Percentiles rank a stretch among this genome's conserved stretches.
Evolutionary conservation across 1,284 basidiomycete species (phyloP).

Genomic region (Calocybe gambosa): DNA sequence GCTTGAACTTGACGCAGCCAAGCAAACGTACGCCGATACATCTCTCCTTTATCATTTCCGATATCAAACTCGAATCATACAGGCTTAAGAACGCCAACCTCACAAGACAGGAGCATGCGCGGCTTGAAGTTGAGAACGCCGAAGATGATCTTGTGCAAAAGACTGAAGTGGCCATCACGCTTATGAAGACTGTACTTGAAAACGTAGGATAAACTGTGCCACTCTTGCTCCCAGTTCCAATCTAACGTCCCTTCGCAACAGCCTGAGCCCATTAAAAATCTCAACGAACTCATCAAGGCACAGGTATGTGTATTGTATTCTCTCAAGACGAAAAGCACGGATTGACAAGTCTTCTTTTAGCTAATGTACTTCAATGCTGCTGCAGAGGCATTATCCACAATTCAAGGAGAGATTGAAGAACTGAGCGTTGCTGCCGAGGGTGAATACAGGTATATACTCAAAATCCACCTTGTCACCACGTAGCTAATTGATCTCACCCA

Average conservation of each 20-base stretch:
- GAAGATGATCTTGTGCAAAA: conserved; percentile 96
- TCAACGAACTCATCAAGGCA: conserved; percentile 90
- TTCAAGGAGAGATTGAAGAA: conserved; percentile 89
- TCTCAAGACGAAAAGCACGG: too few species aligned
- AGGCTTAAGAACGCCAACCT: conserved; percentile 75
- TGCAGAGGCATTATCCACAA: conserved; percentile 76
- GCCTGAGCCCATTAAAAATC: conserved; percentile 94
- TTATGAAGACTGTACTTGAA: conserved; percentile 97
- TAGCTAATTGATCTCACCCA: conserved; percentile 26
- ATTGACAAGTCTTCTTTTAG: conserved; percentile 29
- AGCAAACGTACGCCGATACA: conserved; percentile 42
- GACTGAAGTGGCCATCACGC: conserved; percentile 95
- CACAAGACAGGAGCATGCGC: conserved; percentile 81
- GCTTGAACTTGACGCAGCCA: conserved; percentile 71
- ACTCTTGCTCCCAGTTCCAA: not conserved
- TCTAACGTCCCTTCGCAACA: conserved; percentile 23
- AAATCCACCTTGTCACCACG: too few species aligned
- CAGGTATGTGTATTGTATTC: conserved; percentile 52
- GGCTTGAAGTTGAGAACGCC: conserved; percentile 88
- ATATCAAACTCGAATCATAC: not conserved
- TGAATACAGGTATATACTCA: conserved; percentile 86
- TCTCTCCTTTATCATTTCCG: too few species aligned
- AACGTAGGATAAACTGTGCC: conserved; percentile 55
- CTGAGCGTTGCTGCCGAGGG: conserved; percentile 85
- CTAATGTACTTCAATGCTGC: conserved; percentile 81